These are phyloP conservation scores for Bigelowiella natans DNA, from an alignment of 78 protist species.

Conservation along the genomic window DNA sequence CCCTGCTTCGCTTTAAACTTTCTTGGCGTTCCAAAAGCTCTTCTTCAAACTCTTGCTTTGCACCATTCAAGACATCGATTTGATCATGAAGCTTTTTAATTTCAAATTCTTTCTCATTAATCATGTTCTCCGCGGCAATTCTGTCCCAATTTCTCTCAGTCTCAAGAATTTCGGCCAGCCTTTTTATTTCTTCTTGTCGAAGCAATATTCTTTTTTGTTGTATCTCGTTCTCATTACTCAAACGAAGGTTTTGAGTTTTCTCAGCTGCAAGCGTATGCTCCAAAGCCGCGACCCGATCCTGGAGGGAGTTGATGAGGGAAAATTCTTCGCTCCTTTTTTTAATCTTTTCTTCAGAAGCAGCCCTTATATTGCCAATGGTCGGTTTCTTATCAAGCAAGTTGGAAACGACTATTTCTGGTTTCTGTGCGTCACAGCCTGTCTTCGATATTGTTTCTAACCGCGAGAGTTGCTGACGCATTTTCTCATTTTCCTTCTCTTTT, in stretches of 20 bases:
- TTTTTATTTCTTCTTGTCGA: not conserved
- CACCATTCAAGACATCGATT: not conserved
- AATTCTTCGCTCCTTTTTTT: no score
- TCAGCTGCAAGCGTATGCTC: not conserved
- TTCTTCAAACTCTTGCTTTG: not conserved
- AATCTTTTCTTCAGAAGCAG: not conserved
- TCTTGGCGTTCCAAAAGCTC: no score
- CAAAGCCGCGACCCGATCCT: not conserved
- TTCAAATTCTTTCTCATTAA: not conserved
- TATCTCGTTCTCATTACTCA: not conserved
- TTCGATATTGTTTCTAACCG: not conserved
- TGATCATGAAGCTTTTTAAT: not conserved
- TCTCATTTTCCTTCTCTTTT: not conserved
- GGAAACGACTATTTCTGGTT: not conserved
- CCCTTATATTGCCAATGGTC: not conserved
- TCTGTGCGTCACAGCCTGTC: not conserved
- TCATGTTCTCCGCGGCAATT: not conserved
- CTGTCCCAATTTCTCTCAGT: not conserved
- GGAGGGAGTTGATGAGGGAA: not conserved
- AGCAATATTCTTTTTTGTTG: not conserved
- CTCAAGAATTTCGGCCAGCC: not conserved
- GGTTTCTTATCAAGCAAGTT: not conserved
- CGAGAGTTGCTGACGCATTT: not conserved
- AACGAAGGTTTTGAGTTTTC: not conserved
- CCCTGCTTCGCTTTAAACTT: no score